These are phyloP conservation scores for Desmodesmus armatus DNA, from an alignment of 139 green algal genomes.

Conservation along the genomic window DNA sequence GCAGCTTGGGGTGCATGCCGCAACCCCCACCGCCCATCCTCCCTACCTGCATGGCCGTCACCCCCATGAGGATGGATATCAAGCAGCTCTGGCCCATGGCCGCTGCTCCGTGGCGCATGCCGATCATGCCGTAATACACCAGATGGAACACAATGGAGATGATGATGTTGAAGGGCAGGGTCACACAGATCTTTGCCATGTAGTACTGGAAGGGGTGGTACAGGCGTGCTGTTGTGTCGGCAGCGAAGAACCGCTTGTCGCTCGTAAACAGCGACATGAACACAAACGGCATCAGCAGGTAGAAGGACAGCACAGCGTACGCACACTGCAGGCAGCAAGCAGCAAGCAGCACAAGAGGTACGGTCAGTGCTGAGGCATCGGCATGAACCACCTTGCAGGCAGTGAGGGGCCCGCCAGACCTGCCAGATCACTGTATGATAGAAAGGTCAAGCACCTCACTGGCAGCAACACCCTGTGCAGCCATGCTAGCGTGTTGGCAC, in stretches of 20 bases:
- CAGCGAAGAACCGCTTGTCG: constrained; percentile 59
- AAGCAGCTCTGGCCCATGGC: constrained; percentile 38
- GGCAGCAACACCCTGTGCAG: too few species aligned
- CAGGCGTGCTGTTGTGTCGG: constrained; percentile 50
- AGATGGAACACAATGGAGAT: constrained; percentile 40
- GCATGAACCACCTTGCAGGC: too few species aligned
- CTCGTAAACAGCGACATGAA: constrained; percentile 61
- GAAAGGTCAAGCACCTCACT: too few species aligned
- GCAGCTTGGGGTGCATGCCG: too few species aligned
- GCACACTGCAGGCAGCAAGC: neutral
- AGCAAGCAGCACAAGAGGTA: neutral
- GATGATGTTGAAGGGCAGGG: constrained; percentile 44
- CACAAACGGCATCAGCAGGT: constrained; percentile 61
- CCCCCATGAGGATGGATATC: constrained; percentile 39
- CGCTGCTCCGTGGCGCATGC: constrained; percentile 45
- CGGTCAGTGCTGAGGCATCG: neutral
- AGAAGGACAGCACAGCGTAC: constrained; percentile 52
- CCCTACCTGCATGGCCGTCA: constrained; percentile 59
- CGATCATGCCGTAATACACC: constrained; percentile 66
- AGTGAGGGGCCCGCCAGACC: too few species aligned
- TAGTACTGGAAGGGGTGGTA: constrained; percentile 63
- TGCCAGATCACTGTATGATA: neutral
- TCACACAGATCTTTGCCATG: constrained; percentile 36
- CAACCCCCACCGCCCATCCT: neutral
- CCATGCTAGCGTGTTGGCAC: too few species aligned